Evolutionary conservation across 345 rosid species (phyloP).

Genomic region (Aurinia saxatilis): DNA sequence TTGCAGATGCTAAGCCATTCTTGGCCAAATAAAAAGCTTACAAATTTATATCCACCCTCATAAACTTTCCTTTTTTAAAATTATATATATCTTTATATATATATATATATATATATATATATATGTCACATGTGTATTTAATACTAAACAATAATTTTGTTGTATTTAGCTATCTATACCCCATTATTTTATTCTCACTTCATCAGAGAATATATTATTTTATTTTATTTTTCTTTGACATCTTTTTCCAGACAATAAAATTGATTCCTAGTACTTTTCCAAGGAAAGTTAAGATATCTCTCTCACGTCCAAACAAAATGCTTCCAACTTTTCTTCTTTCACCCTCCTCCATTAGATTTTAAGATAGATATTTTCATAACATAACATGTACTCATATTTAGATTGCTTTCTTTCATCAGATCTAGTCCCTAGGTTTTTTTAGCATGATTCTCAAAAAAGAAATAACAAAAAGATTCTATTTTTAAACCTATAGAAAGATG

Average conservation of each 20-base stretch:
- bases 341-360: constrained; percentile 23
- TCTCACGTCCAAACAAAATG: constrained; percentile 26
- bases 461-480: constrained; percentile 10
- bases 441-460: constrained; percentile 18
- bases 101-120: neutral
- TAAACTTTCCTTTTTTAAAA: constrained; percentile 11
- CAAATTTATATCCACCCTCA: constrained; percentile 8
- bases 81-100: no score
- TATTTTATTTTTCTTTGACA: neutral
- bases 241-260: neutral
- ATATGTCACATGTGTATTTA: neutral
- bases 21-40: constrained; percentile 29
- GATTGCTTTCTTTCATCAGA: constrained; percentile 19
- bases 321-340: constrained; percentile 22
- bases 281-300: constrained; percentile 14
- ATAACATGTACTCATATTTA: neutral
- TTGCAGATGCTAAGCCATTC: constrained; percentile 27
- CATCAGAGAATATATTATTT: constrained; percentile 3
- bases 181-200: constrained; percentile 21
- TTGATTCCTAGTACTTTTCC: constrained; percentile 35
- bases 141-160: neutral
- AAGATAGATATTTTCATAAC: neutral
- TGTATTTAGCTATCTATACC: neutral
- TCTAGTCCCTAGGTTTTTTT: constrained; percentile 24
- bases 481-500: constrained; percentile 16